These are phyloP conservation scores for Neonectria ditissima DNA, from an alignment of 2,329 filamentous ascomycete genomes.

Conservation along the genomic window DNA sequence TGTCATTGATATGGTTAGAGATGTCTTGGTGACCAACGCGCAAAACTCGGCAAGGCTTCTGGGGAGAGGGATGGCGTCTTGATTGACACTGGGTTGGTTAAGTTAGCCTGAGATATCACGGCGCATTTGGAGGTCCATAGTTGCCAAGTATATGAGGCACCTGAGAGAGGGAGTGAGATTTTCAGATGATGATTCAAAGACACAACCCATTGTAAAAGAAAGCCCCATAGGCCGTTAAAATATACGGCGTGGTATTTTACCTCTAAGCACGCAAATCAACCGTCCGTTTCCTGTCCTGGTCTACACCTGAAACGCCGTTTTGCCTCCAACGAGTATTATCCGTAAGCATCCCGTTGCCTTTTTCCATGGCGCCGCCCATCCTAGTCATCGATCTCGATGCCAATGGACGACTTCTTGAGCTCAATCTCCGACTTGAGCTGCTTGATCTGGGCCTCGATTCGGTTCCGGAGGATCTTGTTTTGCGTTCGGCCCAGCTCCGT, in stretches of 20 bases:
- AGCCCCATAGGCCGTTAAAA: slow-evolving; percentile 12
- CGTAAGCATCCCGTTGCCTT: neutral
- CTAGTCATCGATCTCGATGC: slow-evolving; percentile 54
- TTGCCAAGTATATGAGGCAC: neutral
- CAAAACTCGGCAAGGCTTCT: slow-evolving; percentile 37
- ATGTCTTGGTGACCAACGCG: slow-evolving; percentile 45
- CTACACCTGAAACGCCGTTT: slow-evolving; percentile 35
- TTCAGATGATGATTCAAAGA: neutral
- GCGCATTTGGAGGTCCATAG: neutral
- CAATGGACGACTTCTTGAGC: slow-evolving; percentile 59
- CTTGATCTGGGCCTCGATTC: slow-evolving; percentile 63
- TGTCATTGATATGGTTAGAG: slow-evolving; percentile 49
- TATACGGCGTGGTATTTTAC: slow-evolving; percentile 35
- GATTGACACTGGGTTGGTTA: neutral
- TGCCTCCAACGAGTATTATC: slow-evolving; percentile 7
- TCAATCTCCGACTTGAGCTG: slow-evolving; percentile 59
- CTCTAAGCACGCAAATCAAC: slow-evolving; percentile 26
- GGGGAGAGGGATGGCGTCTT: slow-evolving; percentile 2
- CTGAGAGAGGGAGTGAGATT: no score
- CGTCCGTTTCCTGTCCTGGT: slow-evolving; percentile 25
- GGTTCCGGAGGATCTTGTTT: slow-evolving; percentile 62
- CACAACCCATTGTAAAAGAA: neutral
- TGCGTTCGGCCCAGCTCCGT: slow-evolving; percentile 57
- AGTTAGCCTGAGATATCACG: neutral
- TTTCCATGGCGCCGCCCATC: neutral